Evolutionary conservation across 139 green algal genomes (phyloP).

Genomic region (Penium margaritaceum): DNA sequence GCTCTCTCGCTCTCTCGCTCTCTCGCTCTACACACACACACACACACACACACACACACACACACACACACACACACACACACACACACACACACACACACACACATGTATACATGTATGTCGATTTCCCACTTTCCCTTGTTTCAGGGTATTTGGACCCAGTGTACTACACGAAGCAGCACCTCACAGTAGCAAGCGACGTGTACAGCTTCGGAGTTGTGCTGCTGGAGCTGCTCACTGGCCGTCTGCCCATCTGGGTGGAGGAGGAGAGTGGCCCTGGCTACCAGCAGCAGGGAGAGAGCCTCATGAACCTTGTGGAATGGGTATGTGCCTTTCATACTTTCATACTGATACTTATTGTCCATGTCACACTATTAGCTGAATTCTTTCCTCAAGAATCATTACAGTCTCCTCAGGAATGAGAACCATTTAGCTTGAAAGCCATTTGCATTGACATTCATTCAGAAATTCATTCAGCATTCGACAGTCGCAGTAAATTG

Average conservation of each 20-base stretch:
- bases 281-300: background rate
- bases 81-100: too few species aligned
- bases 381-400: background rate
- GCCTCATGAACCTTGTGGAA: conserved; percentile 13
- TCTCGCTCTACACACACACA: too few species aligned
- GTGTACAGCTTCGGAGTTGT: conserved; percentile 34
- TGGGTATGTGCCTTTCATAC: conserved; percentile 7
- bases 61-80: too few species aligned
- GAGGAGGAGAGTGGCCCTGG: background rate
- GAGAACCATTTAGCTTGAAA: too few species aligned
- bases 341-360: background rate
- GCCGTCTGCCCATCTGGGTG: conserved; percentile 28
- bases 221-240: conserved; percentile 31
- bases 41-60: too few species aligned
- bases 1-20: too few species aligned
- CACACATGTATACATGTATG: background rate
- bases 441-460: too few species aligned
- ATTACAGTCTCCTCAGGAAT: too few species aligned
- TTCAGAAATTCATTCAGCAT: too few species aligned
- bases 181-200: conserved; percentile 28
- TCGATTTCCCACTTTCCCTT: background rate
- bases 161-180: conserved; percentile 13
- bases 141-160: conserved; percentile 29
- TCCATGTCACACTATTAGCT: background rate
- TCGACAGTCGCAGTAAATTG: too few species aligned